phyloP scores from a whole-genome alignment of 768 basidiomycete genomes.

The Xerocomellus intermedius region DNA sequence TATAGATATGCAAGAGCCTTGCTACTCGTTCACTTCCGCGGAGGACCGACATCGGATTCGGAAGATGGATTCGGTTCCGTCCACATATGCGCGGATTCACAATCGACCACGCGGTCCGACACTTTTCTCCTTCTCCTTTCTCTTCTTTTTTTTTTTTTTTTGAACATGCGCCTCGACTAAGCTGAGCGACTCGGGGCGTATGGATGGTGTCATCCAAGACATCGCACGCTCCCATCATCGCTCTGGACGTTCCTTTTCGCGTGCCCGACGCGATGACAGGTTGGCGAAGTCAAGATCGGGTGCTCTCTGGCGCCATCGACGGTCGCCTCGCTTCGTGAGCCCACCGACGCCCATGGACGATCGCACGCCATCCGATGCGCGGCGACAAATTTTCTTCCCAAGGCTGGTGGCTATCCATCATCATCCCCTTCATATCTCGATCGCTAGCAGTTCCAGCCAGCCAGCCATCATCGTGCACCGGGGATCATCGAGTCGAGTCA shows the following conservation, averaged over 20 bases:
- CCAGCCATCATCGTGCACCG: not conserved
- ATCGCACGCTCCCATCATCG: not conserved
- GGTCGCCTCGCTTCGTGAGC: not conserved
- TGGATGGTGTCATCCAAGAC: not conserved
- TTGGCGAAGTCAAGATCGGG: not conserved
- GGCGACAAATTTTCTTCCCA: not conserved
- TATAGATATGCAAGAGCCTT: too few relatives aligned
- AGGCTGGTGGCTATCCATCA: not conserved
- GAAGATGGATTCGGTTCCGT: too few relatives aligned
- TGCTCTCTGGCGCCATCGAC: not conserved
- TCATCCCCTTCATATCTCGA: not conserved
- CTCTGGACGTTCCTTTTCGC: not conserved
- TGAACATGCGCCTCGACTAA: not conserved
- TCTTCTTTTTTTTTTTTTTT: not conserved
- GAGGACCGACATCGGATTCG: too few relatives aligned
- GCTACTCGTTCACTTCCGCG: too few relatives aligned
- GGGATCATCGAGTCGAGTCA: conserved; percentile 4
- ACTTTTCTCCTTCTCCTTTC: too few relatives aligned
- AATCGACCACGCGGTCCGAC: too few relatives aligned
- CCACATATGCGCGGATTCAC: too few relatives aligned
- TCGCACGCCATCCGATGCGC: not conserved
- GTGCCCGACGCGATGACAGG: not conserved
- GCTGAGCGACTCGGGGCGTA: too few relatives aligned
- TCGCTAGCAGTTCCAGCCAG: not conserved
- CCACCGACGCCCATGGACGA: not conserved